A percentile compares a stretch with the other conserved stretches of the same genome.
Evolutionary conservation across 257 asterid genomes (phyloP).

Genomic region (Solanum clarkiae): DNA sequence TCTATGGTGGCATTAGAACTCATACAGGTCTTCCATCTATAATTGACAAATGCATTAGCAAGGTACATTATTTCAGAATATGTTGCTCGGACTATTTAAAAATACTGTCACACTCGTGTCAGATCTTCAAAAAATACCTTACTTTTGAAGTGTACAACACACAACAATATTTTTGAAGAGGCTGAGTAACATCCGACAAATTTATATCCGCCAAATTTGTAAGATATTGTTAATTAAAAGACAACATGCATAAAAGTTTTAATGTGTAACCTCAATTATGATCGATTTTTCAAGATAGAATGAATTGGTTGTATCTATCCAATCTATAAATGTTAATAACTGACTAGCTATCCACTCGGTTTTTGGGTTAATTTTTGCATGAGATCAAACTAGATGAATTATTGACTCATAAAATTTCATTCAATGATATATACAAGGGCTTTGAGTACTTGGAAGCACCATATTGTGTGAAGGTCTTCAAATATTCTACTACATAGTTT

Average conservation of each 20-base stretch:
- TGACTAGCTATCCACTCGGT: neutral
- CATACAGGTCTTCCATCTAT: slow-evolving; percentile 33
- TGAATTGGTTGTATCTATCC: neutral
- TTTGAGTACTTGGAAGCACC: slow-evolving; percentile 44
- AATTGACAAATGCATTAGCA: slow-evolving; percentile 36
- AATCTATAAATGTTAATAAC: neutral
- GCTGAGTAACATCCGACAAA: neutral
- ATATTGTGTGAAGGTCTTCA: slow-evolving; percentile 26
- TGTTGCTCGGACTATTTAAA: neutral
- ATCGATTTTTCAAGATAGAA: neutral
- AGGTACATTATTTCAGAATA: slow-evolving; percentile 14
- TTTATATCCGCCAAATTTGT: neutral
- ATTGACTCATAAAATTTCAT: slow-evolving; percentile 46
- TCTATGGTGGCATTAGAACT: slow-evolving; percentile 45
- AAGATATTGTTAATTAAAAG: neutral
- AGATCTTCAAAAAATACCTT: neutral
- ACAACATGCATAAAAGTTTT: neutral
- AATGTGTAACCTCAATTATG: neutral
- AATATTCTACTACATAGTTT: neutral
- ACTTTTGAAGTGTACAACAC: neutral
- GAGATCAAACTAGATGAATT: slow-evolving; percentile 49
- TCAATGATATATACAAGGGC: slow-evolving; percentile 39
- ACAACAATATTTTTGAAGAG: neutral
- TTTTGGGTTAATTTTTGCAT: slow-evolving; percentile 5
- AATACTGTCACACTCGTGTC: neutral